Conservation (phyloP, 257 asterid species). For the Phtheirospermum japonicum region DNA sequence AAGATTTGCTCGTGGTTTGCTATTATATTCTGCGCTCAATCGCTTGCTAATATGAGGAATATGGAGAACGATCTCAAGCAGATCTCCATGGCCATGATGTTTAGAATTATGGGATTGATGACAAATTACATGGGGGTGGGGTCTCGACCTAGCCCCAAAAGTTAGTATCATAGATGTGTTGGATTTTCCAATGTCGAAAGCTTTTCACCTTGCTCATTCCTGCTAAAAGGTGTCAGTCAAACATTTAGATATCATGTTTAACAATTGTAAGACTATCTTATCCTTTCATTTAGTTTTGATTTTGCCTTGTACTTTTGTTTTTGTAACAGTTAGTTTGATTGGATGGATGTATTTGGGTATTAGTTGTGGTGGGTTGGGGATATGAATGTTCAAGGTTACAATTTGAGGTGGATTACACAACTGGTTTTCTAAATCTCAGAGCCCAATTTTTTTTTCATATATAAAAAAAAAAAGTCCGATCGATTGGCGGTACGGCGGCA, state of each 20-base stretch:
- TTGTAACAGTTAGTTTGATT: slow-evolving; percentile 8
- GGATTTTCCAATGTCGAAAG: not conserved
- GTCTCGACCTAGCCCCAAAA: slow-evolving; percentile 41
- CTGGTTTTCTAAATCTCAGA: too few relatives aligned
- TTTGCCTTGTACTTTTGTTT: not conserved
- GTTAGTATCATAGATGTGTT: slow-evolving; percentile 1
- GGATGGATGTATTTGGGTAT: slow-evolving; percentile 1
- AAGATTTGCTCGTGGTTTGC: slow-evolving; percentile 94
- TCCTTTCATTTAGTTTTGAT: slow-evolving; percentile 18
- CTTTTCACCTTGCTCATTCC: slow-evolving; percentile 6
- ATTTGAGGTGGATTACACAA: slow-evolving; percentile 8
- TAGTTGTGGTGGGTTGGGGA: not conserved
- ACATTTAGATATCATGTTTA: slow-evolving; percentile 3
- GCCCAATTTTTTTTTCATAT: too few relatives aligned
- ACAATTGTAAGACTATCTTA: slow-evolving; percentile 1
- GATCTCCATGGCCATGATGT: slow-evolving; percentile 99
- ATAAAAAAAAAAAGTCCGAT: too few relatives aligned
- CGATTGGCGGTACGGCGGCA: too few relatives aligned
- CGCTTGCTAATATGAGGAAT: slow-evolving; percentile 90
- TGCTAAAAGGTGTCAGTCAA: slow-evolving; percentile 13
- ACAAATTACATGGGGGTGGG: slow-evolving; percentile 81
- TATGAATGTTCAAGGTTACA: not conserved
- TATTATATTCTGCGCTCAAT: slow-evolving; percentile 80
- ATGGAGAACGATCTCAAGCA: slow-evolving; percentile 92
- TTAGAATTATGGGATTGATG: slow-evolving; percentile 81